Base-by-base conservation (phyloP, 2,329 filamentous ascomycete genomes). In the Venturia carpophila region DNA sequence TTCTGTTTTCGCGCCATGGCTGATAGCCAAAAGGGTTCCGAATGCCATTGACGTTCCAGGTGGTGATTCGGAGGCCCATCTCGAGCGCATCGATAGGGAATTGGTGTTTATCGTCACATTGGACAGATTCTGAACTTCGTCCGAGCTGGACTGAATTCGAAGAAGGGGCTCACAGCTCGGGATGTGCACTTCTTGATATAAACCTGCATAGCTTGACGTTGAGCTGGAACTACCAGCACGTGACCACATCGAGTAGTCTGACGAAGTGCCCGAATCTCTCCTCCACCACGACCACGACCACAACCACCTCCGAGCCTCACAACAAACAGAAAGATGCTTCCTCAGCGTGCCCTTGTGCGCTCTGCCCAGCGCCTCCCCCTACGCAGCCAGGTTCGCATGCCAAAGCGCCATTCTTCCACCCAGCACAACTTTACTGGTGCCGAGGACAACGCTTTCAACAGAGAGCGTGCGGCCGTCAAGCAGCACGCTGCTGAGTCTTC, bases 381-480 rank as follows among this genome's bases (percentile, higher is more conserved):
- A 9, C 39, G 42, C 47, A 2, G 37, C 84, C 76, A 81, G 71
- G 75, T 84, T 74, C 79, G 79, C 63, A 76, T 80, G 68, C 71
- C 84, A 71, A 88, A 90, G 82, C 87, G 89, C 77, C 87, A 88
- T 72, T 83, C 91, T 73, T 87, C 87, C 75, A 87, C 84, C 72
- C 76, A 79, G 69, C 74, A 77, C 69, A 81, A 78, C 71, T 82
- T 90, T 72, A 73, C 77, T 60, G 86, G 87, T 73, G 76, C 82
- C 66, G 82, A 83, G 77, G 90, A 96, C 81, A 97, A 96, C 80
- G 86, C 87, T 74, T 99, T 97, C 84, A 88, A 95, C 83, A 87
- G 89, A 74, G 94, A 99, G 84, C 87, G 94, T 76, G 83, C 87
- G 76, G 90, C 89, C 73, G 90, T 96, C 75, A 92, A 95, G 84